Percentiles rank a stretch among this genome's conserved stretches.
Conservation (phyloP, 192 early-diverging fungal genomes). For the Podochytrium sp. region DNA sequence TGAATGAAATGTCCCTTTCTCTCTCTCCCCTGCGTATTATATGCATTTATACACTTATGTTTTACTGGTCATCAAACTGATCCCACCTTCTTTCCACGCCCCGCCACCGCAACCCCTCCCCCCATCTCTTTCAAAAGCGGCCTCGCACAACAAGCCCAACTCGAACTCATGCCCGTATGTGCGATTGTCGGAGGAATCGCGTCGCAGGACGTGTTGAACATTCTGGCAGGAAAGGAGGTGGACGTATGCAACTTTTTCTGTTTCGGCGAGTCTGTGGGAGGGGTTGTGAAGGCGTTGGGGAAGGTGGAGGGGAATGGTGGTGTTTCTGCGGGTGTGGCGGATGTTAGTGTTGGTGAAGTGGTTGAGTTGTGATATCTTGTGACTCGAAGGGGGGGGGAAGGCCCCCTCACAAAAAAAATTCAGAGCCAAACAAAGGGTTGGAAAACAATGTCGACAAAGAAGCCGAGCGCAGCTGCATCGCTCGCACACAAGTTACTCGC, state of each 20-base stretch:
- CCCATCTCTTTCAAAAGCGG: conserved; percentile 39
- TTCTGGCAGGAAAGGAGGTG: conserved; percentile 76
- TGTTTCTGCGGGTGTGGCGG: not conserved
- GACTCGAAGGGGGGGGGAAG: no score
- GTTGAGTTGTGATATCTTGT: no score
- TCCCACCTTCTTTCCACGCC: no score
- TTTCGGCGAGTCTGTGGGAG: conserved; percentile 20
- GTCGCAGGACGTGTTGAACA: conserved; percentile 90
- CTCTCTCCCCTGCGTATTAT: not conserved
- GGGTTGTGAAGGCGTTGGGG: conserved; percentile 8
- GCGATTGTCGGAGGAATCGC: conserved; percentile 88
- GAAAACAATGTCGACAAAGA: no score
- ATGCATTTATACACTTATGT: no score
- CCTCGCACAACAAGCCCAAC: conserved; percentile 51
- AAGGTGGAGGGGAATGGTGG: not conserved
- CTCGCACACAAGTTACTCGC: not conserved
- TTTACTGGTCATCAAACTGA: no score
- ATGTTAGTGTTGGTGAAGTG: no score
- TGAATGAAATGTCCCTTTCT: not conserved
- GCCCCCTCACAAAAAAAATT: no score
- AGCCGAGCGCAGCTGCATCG: conserved; percentile 3
- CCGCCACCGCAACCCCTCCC: no score
- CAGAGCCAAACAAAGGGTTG: no score
- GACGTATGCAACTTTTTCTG: conserved; percentile 84
- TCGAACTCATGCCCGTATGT: conserved; percentile 79